Evolutionary conservation across 352 stramenopile genomes (phyloP), one percentile per base, ranked within the genome.

Genomic region (Bremia lactucae): DNA sequence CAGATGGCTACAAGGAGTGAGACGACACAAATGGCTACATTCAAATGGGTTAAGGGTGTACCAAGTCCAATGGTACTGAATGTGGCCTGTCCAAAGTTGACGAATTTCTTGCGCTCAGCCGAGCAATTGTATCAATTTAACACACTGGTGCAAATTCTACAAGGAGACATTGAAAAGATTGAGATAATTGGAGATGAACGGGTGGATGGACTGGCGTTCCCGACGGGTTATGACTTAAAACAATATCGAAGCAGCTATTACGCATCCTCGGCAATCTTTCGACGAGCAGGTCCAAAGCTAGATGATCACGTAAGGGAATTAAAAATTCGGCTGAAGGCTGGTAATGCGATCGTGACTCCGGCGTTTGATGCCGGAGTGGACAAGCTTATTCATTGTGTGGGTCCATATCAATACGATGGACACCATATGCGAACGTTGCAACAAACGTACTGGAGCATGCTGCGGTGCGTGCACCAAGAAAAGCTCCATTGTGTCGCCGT

Each of bases 351-450:
- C 15, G 52, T 42, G 1, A 83, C 72, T 0, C 72, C 72, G 1
- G 69, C 51, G 1, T 83, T 83, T 48, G 51, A 67, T 31, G 49
- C 65, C 11, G 69, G 67, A 16, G 69, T 83, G 3, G 49, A 65
- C 16, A 66, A 68, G 23, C 60, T 85, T 10, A 77, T 85, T 39
- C 72, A 83, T 34, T 74, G 62, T 31, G 60, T 78, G 9, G 69
- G 69, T 8, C 72, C 72, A 18, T 69, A 56, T n/a, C 37, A 45
- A 26, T 54, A 52, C 5, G 62, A 68, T 29, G 13, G 16, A 2
- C n/a, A 47, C 13, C 59, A 49, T 26, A 39, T 62, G 29, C 47
- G 28, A 49, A 42, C 54, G 6, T 24, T 71, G 22, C 52, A 59
- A 40, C 31, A 37, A 0, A 71, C 61, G 26, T 71, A 67, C 46